phyloP scores from a whole-genome alignment of 768 basidiomycete species.

The Boletus subcaerulescens region DNA sequence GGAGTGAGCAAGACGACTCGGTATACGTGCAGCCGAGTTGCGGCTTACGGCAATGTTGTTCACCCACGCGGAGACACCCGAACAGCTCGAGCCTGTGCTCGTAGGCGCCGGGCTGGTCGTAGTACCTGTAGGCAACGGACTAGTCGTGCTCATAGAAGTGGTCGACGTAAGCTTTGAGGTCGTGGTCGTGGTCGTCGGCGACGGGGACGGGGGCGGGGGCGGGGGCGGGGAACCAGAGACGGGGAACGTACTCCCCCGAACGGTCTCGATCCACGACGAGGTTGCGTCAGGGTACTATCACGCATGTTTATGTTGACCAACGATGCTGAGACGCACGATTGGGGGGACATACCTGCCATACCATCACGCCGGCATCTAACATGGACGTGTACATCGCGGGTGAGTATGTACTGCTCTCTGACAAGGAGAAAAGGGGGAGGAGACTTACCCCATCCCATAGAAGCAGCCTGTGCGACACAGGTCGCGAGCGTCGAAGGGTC shows the following conservation, averaged over 20 bases:
- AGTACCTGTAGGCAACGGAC: too few species aligned
- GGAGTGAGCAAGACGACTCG: too few species aligned
- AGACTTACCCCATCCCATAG: constrained; percentile 64
- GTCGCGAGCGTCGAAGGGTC: constrained; percentile 50
- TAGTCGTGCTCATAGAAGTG: too few species aligned
- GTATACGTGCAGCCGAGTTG: too few species aligned
- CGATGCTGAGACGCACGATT: background rate
- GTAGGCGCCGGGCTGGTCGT: too few species aligned
- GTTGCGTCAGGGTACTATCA: constrained; percentile 37
- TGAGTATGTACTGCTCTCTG: background rate
- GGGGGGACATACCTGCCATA: constrained; percentile 36
- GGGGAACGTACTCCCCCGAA: constrained; percentile 39
- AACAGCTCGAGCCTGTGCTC: background rate
- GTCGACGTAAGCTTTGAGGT: too few species aligned
- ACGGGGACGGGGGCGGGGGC: too few species aligned
- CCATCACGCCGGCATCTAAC: constrained; percentile 40
- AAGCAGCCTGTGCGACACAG: constrained; percentile 60
- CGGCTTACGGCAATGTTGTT: background rate
- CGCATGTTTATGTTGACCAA: background rate
- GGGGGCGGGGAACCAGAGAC: constrained; percentile 8
- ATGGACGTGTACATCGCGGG: background rate
- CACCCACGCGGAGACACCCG: background rate
- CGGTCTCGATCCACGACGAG: constrained; percentile 40
- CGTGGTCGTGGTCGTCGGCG: too few species aligned
- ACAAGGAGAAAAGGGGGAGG: background rate